Evolutionary conservation across 305 asterid species (phyloP).

Genomic region (Fraxinus greggii): DNA sequence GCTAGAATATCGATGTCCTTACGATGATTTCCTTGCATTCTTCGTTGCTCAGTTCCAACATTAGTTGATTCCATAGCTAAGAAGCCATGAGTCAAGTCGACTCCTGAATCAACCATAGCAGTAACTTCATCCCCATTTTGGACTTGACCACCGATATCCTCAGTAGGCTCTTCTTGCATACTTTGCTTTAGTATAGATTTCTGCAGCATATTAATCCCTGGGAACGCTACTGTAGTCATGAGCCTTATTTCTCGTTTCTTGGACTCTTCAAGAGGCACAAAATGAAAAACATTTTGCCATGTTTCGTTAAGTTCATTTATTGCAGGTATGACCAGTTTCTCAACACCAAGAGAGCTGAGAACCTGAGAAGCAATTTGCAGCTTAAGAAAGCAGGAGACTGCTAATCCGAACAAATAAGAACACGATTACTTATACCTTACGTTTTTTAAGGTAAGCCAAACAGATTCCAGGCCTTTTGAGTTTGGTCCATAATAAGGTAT

Average conservation of each 20-base stretch:
- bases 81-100: not conserved
- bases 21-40: slow-evolving; percentile 15
- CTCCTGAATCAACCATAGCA: not conserved
- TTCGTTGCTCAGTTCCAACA: slow-evolving; percentile 12
- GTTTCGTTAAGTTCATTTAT: slow-evolving; percentile 72
- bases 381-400: not conserved
- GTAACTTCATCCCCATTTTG: not conserved
- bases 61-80: not conserved
- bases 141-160: not conserved
- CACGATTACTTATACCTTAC: not conserved
- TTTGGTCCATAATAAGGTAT: no score
- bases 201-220: slow-evolving; percentile 72
- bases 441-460: not conserved
- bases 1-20: slow-evolving; percentile 12
- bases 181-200: slow-evolving; percentile 43
- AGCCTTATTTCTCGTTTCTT: slow-evolving; percentile 56
- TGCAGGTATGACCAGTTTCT: slow-evolving; percentile 83
- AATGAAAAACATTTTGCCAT: slow-evolving; percentile 84
- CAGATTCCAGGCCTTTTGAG: not conserved
- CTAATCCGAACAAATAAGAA: not conserved
- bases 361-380: slow-evolving; percentile 42
- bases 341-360: slow-evolving; percentile 72
- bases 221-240: slow-evolving; percentile 77
- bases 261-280: slow-evolving; percentile 68
- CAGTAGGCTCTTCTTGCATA: not conserved